These are phyloP conservation scores for Torulaspora maleeae DNA, from an alignment of 805 yeast genomes.

Conservation along the genomic window DNA sequence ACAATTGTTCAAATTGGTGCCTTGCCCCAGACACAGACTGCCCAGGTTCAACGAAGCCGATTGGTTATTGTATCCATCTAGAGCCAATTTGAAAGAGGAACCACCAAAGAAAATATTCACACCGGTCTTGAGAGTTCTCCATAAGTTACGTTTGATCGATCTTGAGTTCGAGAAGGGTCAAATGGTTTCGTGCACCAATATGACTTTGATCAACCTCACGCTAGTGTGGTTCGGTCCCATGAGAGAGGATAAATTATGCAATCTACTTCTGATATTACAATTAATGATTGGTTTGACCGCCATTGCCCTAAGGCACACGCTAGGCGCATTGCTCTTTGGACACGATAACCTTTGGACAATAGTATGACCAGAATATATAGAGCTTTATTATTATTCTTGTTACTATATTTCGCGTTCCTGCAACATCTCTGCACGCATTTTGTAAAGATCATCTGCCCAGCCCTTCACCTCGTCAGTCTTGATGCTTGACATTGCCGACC, in stretches of 20 bases:
- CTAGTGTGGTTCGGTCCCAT: conserved; percentile 87
- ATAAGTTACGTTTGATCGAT: conserved; percentile 42
- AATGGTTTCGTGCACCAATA: conserved; percentile 56
- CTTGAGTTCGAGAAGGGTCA: conserved; percentile 40
- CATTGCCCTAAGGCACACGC: conserved; percentile 68
- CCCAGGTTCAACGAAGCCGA: conserved; percentile 69
- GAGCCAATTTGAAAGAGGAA: conserved; percentile 40
- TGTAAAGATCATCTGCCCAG: conserved; percentile 60
- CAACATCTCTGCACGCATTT: conserved; percentile 38
- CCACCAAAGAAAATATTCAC: conserved; percentile 35
- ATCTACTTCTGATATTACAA: conserved; percentile 56
- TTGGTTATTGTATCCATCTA: conserved; percentile 73
- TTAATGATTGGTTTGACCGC: conserved; percentile 61
- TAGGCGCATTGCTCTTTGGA: conserved; percentile 85
- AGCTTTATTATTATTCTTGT: conserved; percentile 1
- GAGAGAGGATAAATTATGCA: conserved; percentile 75
- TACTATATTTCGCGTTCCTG: not conserved
- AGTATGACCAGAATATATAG: conserved; percentile 8
- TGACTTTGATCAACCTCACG: conserved; percentile 80
- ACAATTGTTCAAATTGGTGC: conserved; percentile 78
- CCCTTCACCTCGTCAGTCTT: conserved; percentile 64
- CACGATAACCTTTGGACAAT: conserved; percentile 65
- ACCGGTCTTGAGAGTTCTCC: conserved; percentile 42
- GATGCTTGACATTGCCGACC: conserved; percentile 54
- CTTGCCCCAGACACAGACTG: conserved; percentile 93